Percentiles rank a stretch among this genome's conserved stretches.
Conservation (phyloP, 768 basidiomycete species). For the Mycena galopus region DNA sequence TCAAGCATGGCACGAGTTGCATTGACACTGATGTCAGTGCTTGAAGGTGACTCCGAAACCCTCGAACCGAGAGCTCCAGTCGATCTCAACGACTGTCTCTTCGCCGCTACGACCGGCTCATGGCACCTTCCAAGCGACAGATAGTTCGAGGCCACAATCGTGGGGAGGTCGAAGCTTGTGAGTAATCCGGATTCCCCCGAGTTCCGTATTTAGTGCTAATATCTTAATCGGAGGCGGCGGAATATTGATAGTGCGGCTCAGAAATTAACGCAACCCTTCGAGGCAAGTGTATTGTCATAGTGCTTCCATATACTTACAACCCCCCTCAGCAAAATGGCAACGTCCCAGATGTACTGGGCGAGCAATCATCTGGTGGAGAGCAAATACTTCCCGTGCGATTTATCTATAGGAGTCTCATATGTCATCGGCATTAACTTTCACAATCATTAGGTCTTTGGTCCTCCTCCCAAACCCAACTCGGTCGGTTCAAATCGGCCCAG, state of each 20-base stretch:
- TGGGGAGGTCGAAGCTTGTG: neutral
- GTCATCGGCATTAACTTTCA: neutral
- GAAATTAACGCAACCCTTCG: neutral
- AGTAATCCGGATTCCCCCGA: constrained; percentile 4
- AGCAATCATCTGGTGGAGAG: no score
- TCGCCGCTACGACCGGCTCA: neutral
- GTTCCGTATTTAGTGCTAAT: neutral
- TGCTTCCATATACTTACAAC: neutral
- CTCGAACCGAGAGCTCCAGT: neutral
- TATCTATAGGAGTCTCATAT: no score
- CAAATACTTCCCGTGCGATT: no score
- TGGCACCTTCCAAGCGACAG: neutral
- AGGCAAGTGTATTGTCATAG: neutral
- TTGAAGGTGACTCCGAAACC: constrained; percentile 4
- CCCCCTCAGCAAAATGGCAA: constrained; percentile 4
- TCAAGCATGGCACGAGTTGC: neutral
- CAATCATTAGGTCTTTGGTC: constrained; percentile 10
- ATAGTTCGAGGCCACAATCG: neutral
- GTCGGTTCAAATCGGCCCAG: neutral
- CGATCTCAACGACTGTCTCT: neutral
- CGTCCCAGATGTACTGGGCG: no score
- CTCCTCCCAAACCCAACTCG: neutral
- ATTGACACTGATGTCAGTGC: constrained; percentile 5
- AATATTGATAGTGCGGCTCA: neutral
- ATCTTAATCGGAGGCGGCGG: neutral